phyloP scores from a whole-genome alignment of 2,329 filamentous ascomycete species.

The Phialocephala sp. region DNA sequence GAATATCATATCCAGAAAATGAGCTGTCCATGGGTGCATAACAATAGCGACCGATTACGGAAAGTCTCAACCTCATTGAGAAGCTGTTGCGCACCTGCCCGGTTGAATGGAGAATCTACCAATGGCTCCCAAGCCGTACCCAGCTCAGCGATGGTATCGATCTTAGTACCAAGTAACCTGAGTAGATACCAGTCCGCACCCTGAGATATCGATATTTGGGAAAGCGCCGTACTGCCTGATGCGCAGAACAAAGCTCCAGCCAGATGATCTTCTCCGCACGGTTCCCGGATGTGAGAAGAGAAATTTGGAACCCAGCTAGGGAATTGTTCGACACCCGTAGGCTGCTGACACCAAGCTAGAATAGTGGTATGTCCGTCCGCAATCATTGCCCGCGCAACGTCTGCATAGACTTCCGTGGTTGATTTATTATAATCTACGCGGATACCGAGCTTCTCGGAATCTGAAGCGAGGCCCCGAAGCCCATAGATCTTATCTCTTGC shows the following conservation, averaged over 20 bases:
- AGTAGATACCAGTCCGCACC: too few relatives aligned
- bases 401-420: not conserved
- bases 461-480: not conserved
- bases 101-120: too few relatives aligned
- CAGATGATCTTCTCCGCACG: not conserved
- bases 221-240: too few relatives aligned
- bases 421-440: not conserved
- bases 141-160: too few relatives aligned
- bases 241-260: not conserved
- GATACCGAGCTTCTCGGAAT: not conserved
- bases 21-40: too few relatives aligned
- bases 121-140: too few relatives aligned
- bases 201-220: too few relatives aligned
- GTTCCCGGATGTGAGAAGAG: not conserved
- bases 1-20: too few relatives aligned
- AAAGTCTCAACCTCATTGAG: too few relatives aligned
- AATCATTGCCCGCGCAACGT: not conserved
- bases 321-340: not conserved
- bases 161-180: too few relatives aligned
- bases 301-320: not conserved
- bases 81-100: too few relatives aligned
- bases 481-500: not conserved
- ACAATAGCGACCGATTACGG: too few relatives aligned
- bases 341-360: not conserved
- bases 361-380: not conserved